Conservation (phyloP, 1,284 basidiomycete species). For the Cerioporus squamosus region DNA sequence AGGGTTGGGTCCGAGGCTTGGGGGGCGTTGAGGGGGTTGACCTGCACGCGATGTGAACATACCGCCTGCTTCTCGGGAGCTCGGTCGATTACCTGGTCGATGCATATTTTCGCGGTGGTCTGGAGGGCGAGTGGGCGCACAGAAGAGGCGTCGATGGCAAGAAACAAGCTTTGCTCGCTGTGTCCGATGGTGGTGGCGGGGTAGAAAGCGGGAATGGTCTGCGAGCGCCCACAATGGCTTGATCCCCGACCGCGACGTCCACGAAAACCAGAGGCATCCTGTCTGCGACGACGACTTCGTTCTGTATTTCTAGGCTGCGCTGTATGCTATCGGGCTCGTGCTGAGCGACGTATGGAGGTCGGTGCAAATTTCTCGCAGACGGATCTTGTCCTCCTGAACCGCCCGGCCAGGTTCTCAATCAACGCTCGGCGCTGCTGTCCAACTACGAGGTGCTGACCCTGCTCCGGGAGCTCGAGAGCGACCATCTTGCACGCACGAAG, state of each 20-base stretch:
- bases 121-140: constrained; percentile 1
- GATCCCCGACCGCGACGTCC: constrained; percentile 17
- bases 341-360: constrained; percentile 36
- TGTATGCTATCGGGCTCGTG: constrained; percentile 9
- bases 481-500: constrained; percentile 69
- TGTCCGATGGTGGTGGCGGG: constrained; percentile 27
- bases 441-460: constrained; percentile 87
- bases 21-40: constrained; percentile 79
- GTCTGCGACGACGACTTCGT: not conserved
- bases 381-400: constrained; percentile 1
- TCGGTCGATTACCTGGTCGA: constrained; percentile 39
- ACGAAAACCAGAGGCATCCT: not conserved
- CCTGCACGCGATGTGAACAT: constrained; percentile 49
- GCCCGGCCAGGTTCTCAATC: constrained; percentile 69
- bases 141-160: constrained; percentile 18
- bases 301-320: constrained; percentile 18
- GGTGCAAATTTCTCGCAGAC: constrained; percentile 14
- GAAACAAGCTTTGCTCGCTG: constrained; percentile 24
- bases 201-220: constrained; percentile 25
- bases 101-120: constrained; percentile 35
- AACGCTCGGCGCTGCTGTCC: constrained; percentile 80
- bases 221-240: constrained; percentile 25
- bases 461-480: constrained; percentile 76
- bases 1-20: constrained; percentile 70
- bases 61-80: constrained; percentile 17